These are phyloP conservation scores for Chlorella ohadii DNA, from an alignment of 139 green algal genomes.

Conservation along the genomic window DNA sequence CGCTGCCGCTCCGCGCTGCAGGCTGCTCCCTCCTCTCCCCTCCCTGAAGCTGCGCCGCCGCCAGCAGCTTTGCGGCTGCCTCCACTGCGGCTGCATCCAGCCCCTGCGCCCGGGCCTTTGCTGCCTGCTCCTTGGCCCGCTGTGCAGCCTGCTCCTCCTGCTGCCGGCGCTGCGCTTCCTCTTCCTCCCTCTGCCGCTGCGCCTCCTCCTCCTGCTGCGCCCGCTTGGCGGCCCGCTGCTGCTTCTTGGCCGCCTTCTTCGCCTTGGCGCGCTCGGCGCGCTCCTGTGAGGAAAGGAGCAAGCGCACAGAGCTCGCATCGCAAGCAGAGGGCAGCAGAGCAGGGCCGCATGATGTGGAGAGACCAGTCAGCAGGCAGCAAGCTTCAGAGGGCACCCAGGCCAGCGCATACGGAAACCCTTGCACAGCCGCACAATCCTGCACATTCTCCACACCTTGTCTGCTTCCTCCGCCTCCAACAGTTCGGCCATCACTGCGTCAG, in stretches of 20 bases:
- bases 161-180: not conserved
- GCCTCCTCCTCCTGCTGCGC: constrained; percentile 16
- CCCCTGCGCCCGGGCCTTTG: not conserved
- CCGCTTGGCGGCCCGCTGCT: constrained; percentile 27
- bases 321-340: not conserved
- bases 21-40: too few relatives aligned
- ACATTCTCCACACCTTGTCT: constrained; percentile 39
- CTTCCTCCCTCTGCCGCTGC: constrained; percentile 18
- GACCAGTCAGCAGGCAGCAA: too few relatives aligned
- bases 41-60: too few relatives aligned
- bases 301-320: too few relatives aligned
- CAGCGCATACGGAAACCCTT: too few relatives aligned
- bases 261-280: constrained; percentile 9
- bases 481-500: constrained; percentile 56
- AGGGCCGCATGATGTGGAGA: too few relatives aligned
- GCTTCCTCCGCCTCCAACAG: constrained; percentile 53
- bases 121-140: not conserved
- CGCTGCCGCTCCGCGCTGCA: not conserved
- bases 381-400: not conserved
- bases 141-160: not conserved
- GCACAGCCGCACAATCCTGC: too few relatives aligned
- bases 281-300: not conserved
- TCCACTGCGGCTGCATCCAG: not conserved
- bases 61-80: not conserved
- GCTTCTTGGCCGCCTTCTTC: constrained; percentile 40